These are phyloP conservation scores for Alectoria sarmentosa DNA, from an alignment of 495 filamentous ascomycete species.

Conservation along the genomic window DNA sequence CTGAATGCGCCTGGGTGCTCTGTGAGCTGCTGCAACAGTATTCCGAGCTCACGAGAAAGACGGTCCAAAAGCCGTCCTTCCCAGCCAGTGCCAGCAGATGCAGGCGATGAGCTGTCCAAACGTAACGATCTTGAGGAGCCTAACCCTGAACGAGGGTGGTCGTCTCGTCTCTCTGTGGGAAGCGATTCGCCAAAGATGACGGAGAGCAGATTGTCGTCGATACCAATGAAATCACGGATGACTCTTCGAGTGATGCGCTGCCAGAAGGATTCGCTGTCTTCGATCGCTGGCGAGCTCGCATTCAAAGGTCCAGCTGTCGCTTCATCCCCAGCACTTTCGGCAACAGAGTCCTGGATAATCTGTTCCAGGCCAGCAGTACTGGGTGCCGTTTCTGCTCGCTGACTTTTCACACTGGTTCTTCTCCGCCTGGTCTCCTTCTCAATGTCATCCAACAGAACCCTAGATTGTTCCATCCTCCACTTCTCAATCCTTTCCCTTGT, in stretches of 20 bases:
- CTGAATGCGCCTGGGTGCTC: slow-evolving; percentile 77
- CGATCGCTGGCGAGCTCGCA: slow-evolving; percentile 14
- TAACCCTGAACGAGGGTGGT: background rate
- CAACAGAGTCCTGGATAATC: slow-evolving; percentile 11
- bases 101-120: slow-evolving; percentile 34
- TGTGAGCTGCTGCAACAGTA: slow-evolving; percentile 74
- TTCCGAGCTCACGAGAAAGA: slow-evolving; percentile 78
- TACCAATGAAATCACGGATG: slow-evolving; percentile 82
- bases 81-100: slow-evolving; percentile 52
- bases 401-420: slow-evolving; percentile 35
- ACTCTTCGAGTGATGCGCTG: slow-evolving; percentile 75
- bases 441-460: slow-evolving; percentile 77
- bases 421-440: slow-evolving; percentile 71
- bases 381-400: slow-evolving; percentile 19
- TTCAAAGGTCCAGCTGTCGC: background rate
- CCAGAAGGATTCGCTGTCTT: slow-evolving; percentile 59
- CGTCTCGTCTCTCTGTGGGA: slow-evolving; percentile 30
- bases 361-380: slow-evolving; percentile 12
- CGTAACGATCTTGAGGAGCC: slow-evolving; percentile 5
- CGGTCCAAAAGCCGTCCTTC: slow-evolving; percentile 72
- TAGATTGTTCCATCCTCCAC: slow-evolving; percentile 90
- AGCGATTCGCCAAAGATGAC: slow-evolving; percentile 83
- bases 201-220: slow-evolving; percentile 76
- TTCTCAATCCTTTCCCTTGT: slow-evolving; percentile 75
- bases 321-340: slow-evolving; percentile 1